A percentile compares a stretch with the other conserved stretches of the same genome.
Evolutionary conservation across 352 stramenopile genomes (phyloP).

Genomic region (Phytophthora pinifolia): DNA sequence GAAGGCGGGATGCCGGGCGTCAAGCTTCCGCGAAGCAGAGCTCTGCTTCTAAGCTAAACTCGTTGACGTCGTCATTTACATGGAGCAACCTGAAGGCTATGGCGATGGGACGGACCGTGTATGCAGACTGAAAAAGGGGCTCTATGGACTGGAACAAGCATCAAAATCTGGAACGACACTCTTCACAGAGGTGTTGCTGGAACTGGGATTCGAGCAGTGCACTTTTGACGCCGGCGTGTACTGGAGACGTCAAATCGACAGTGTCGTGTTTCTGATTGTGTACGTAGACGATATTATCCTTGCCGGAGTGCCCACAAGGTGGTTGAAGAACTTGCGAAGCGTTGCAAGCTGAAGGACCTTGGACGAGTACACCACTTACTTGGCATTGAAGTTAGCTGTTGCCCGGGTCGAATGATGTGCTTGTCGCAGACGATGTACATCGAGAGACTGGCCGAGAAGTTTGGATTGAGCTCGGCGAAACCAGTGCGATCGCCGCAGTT

Average conservation of each 20-base stretch:
- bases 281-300: slow-evolving; percentile 9
- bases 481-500: background rate
- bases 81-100: slow-evolving; percentile 8
- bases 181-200: slow-evolving; percentile 5
- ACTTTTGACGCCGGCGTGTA: slow-evolving; percentile 4
- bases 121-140: slow-evolving; percentile 3
- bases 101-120: slow-evolving; percentile 7
- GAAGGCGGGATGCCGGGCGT: background rate
- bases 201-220: slow-evolving; percentile 3
- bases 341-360: slow-evolving; percentile 5
- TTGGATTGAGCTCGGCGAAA: background rate
- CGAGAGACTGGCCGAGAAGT: background rate
- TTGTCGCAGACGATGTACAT: slow-evolving; percentile 4
- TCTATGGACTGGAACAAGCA: slow-evolving; percentile 4
- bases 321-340: background rate
- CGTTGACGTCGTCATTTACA: slow-evolving; percentile 11
- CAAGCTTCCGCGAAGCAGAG: background rate
- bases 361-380: slow-evolving; percentile 1
- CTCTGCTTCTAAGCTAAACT: background rate
- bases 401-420: background rate
- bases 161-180: slow-evolving; percentile 16
- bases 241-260: background rate
- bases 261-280: slow-evolving; percentile 3
- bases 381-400: slow-evolving; percentile 6
- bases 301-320: background rate